Conservation (phyloP, 768 basidiomycete species). For the Trametes gibbosa region DNA sequence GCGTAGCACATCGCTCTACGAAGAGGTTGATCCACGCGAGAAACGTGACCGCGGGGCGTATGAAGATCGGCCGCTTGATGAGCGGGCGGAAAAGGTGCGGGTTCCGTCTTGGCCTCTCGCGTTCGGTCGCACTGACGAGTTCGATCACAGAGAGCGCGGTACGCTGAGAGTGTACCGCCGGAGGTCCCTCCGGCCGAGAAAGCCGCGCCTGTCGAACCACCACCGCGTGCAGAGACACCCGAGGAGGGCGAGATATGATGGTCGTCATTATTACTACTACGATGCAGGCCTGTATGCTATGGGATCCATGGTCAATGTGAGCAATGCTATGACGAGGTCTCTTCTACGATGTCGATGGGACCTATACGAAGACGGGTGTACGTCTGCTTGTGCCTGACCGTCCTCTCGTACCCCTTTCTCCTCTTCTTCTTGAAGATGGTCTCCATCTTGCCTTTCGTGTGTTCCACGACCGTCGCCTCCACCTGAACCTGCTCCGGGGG, state of each 20-base stretch:
- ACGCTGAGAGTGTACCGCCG: slow-evolving; percentile 30
- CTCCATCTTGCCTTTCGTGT: slow-evolving; percentile 94
- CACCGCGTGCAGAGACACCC: slow-evolving; percentile 66
- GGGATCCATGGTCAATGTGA: slow-evolving; percentile 11
- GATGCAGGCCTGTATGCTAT: slow-evolving; percentile 8
- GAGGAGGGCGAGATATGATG: slow-evolving; percentile 84
- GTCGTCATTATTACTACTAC: neutral
- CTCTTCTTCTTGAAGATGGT: slow-evolving; percentile 94
- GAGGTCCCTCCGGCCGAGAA: slow-evolving; percentile 44
- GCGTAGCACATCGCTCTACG: slow-evolving; percentile 43
- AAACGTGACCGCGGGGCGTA: slow-evolving; percentile 34
- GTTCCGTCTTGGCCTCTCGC: neutral
- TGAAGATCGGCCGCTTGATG: slow-evolving; percentile 49
- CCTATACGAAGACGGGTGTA: slow-evolving; percentile 95
- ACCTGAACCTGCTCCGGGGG: slow-evolving; percentile 66
- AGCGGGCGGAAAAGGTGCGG: slow-evolving; percentile 66
- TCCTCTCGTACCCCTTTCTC: slow-evolving; percentile 96
- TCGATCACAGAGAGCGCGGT: slow-evolving; percentile 18
- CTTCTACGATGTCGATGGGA: slow-evolving; percentile 55
- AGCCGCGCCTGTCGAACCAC: slow-evolving; percentile 24
- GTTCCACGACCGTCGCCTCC: slow-evolving; percentile 91
- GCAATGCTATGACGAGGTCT: slow-evolving; percentile 29
- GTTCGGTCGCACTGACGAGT: slow-evolving; percentile 1
- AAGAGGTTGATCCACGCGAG: slow-evolving; percentile 31
- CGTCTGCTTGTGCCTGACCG: slow-evolving; percentile 89